Conservation (phyloP, 2,329 filamentous ascomycete species). For the Thielaviopsis cerberus region DNA sequence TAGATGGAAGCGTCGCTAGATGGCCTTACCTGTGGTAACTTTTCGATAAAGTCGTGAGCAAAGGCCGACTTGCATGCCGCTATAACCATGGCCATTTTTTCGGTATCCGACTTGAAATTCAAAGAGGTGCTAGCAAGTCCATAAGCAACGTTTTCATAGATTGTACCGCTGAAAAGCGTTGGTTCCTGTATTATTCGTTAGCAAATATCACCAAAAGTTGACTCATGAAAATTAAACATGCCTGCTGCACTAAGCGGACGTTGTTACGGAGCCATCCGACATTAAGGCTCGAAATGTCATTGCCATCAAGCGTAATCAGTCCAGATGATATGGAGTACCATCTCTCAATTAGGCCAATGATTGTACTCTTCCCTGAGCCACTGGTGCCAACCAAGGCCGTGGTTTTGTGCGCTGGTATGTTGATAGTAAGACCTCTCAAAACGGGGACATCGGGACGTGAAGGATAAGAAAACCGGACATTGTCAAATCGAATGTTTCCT, state of each 20-base stretch:
- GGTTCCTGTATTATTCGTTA: conserved; percentile 24
- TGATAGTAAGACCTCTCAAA: conserved; percentile 24
- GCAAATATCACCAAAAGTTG: background rate
- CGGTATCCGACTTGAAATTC: conserved; percentile 21
- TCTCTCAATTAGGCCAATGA: conserved; percentile 37
- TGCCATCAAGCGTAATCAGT: conserved; percentile 26
- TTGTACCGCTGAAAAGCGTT: conserved; percentile 32
- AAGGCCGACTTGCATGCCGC: conserved; percentile 31
- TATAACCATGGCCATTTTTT: conserved; percentile 26
- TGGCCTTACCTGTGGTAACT: conserved; percentile 23
- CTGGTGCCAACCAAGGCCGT: conserved; percentile 39
- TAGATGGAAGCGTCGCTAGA: background rate
- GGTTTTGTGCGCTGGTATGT: conserved; percentile 26
- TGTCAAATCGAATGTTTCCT: conserved; percentile 28
- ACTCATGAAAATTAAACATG: conserved; percentile 5
- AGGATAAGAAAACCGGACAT: conserved; percentile 37
- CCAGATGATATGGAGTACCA: conserved; percentile 37
- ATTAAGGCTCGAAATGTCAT: conserved; percentile 25
- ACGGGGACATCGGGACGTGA: conserved; percentile 32
- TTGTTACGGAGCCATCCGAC: conserved; percentile 34
- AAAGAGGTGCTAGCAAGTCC: conserved; percentile 25
- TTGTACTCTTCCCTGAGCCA: conserved; percentile 40
- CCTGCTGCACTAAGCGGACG: conserved; percentile 31
- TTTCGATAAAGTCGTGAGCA: conserved; percentile 33
- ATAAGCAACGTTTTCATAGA: conserved; percentile 32